Percentiles rank a stretch among this genome's conserved stretches.
Evolutionary conservation across 2,329 filamentous ascomycete species (phyloP).

Genomic region (Xylaria sp.): DNA sequence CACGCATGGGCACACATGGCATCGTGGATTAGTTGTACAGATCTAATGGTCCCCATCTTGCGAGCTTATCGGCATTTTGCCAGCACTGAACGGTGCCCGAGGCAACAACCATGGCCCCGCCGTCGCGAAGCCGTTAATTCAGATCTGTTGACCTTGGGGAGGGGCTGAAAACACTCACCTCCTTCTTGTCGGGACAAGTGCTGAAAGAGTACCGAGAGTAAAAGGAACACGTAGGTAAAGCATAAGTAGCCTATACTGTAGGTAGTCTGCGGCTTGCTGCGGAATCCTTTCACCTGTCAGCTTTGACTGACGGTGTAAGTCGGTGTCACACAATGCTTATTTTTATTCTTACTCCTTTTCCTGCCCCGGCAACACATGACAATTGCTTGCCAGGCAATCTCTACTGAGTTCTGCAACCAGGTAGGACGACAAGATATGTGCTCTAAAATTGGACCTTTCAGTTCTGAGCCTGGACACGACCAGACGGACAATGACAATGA

Average conservation of each 20-base stretch:
- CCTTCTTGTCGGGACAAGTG: background rate
- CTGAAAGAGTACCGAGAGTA: background rate
- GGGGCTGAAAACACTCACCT: background rate
- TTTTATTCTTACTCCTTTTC: conserved; percentile 22
- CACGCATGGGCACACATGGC: conserved; percentile 38
- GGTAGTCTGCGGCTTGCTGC: conserved; percentile 21
- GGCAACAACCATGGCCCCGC: conserved; percentile 5
- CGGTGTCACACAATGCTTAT: conserved; percentile 37
- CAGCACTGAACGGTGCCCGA: conserved; percentile 16
- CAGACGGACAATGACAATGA: background rate
- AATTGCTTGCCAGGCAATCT: conserved; percentile 12
- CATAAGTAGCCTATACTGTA: background rate
- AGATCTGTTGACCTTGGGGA: conserved; percentile 1
- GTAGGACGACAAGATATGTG: conserved; percentile 19
- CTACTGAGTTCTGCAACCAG: conserved; percentile 15
- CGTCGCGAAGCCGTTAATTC: conserved; percentile 10
- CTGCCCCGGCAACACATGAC: conserved; percentile 7
- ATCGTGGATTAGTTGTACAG: conserved; percentile 36
- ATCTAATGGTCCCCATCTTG: conserved; percentile 31
- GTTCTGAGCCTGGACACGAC: conserved; percentile 5
- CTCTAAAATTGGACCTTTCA: conserved; percentile 33
- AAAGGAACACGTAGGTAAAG: conserved; percentile 10
- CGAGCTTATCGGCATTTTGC: conserved; percentile 21
- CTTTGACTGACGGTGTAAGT: conserved; percentile 29
- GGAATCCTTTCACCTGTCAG: conserved; percentile 32